Conservation (phyloP, 73 alveolate species). For the Paramecium pentaurelia region DNA sequence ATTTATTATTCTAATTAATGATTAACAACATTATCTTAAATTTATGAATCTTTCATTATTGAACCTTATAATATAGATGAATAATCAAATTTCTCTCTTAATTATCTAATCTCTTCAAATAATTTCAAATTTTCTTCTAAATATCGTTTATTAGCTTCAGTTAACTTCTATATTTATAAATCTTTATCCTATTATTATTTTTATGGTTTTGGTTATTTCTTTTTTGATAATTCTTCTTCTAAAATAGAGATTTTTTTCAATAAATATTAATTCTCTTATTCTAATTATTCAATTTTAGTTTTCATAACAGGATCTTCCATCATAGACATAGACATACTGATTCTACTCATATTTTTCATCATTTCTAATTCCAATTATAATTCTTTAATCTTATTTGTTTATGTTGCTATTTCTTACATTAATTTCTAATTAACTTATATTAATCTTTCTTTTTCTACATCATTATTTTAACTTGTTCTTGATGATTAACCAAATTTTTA, state of each 20-base stretch:
- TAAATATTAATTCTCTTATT: constrained; percentile 29
- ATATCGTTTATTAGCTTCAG: constrained; percentile 33
- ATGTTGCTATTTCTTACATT: not conserved
- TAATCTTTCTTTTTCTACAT: not conserved
- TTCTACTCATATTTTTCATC: constrained; percentile 3
- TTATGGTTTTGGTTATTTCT: not conserved
- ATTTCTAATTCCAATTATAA: constrained; percentile 1
- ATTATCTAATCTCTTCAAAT: not conserved
- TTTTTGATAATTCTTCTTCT: not conserved
- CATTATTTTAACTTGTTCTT: not conserved
- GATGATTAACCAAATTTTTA: not conserved
- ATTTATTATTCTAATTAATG: not conserved
- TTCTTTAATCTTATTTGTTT: not conserved
- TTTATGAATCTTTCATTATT: not conserved
- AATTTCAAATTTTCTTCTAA: not conserved
- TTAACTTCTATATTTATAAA: not conserved
- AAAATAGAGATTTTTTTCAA: not conserved
- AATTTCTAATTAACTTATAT: not conserved
- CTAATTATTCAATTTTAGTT: not conserved
- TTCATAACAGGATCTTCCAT: constrained; percentile 38
- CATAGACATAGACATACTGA: constrained; percentile 49
- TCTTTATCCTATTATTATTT: not conserved
- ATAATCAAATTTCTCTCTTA: constrained; percentile 3
- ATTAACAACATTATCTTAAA: not conserved
- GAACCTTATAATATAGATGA: not conserved